Conservation (phyloP, 208 protist species). For the Angomonas desouzai region DNA sequence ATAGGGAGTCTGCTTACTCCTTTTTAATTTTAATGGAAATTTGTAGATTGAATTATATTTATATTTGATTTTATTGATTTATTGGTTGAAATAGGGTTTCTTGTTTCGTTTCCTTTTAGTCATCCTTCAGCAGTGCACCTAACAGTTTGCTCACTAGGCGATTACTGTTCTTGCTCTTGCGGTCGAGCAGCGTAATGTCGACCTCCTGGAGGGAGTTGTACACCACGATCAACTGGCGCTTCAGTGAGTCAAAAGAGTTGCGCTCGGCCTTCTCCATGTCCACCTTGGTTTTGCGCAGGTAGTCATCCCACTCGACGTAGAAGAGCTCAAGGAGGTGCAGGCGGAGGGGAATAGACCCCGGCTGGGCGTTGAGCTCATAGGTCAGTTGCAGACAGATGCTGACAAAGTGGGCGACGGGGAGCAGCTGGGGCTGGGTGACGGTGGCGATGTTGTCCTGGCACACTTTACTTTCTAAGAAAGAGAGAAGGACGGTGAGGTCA, state of each 20-base stretch:
- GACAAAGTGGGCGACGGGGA: conserved; percentile 74
- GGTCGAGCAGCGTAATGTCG: conserved; percentile 51
- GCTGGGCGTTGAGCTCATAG: conserved; percentile 54
- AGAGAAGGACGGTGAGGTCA: conserved; percentile 74
- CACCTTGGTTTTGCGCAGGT: conserved; percentile 55
- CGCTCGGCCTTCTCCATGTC: conserved; percentile 39
- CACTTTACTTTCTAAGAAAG: conserved; percentile 72
- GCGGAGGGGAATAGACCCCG: conserved; percentile 58
- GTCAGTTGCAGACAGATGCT: conserved; percentile 81
- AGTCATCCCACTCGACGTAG: conserved; percentile 87
- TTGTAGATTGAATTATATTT: conserved; percentile 9
- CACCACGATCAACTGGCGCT: conserved; percentile 57
- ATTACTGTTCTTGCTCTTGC: conserved; percentile 66
- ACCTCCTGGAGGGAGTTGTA: conserved; percentile 39
- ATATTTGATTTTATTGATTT: conserved; percentile 5
- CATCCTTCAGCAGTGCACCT: conserved; percentile 29
- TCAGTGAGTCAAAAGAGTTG: conserved; percentile 47
- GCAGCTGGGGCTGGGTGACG: conserved; percentile 50
- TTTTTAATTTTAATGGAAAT: conserved; percentile 1
- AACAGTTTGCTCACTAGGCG: conserved; percentile 72
- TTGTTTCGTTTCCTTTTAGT: conserved; percentile 24
- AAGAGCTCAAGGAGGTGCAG: conserved; percentile 68
- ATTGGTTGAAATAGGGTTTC: background rate
- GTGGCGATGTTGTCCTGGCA: conserved; percentile 58
- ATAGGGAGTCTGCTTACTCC: too few species aligned